These are phyloP conservation scores for Nakaseomyces nivariensis DNA, from an alignment of 1,139 yeast species.

Conservation along the genomic window DNA sequence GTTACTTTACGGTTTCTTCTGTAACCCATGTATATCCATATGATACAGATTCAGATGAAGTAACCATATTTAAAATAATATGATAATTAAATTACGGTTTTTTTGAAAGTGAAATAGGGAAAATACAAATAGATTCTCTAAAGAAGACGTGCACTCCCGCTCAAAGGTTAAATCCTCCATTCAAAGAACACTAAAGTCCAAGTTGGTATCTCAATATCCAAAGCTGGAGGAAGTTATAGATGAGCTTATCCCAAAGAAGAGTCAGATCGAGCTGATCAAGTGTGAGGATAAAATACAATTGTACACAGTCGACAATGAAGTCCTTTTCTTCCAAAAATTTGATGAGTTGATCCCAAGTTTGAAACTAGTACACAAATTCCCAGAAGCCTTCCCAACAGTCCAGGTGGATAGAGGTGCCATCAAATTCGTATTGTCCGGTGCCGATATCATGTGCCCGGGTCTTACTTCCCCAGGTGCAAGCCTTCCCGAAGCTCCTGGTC, in stretches of 20 bases:
- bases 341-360: conserved; percentile 77
- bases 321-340: conserved; percentile 73
- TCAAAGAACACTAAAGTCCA: conserved; percentile 71
- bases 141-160: conserved; percentile 81
- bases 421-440: conserved; percentile 87
- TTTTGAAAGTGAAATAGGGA: no score
- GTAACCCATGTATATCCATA: no score
- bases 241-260: conserved; percentile 79
- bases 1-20: no score
- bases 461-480: conserved; percentile 83
- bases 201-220: conserved; percentile 64
- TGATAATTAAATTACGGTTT: no score
- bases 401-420: conserved; percentile 96
- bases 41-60: no score
- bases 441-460: conserved; percentile 97
- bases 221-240: conserved; percentile 66
- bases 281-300: conserved; percentile 84
- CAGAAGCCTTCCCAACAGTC: conserved; percentile 72
- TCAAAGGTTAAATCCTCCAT: conserved; percentile 89
- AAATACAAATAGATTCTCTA: conserved; percentile 47
- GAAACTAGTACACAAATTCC: conserved; percentile 71
- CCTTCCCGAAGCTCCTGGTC: conserved; percentile 59
- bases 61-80: no score
- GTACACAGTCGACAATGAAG: conserved; percentile 63
- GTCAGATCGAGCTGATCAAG: conserved; percentile 72